These are phyloP conservation scores for Scutellaria baicalensis DNA, from an alignment of 257 asterid genomes.

Conservation along the genomic window DNA sequence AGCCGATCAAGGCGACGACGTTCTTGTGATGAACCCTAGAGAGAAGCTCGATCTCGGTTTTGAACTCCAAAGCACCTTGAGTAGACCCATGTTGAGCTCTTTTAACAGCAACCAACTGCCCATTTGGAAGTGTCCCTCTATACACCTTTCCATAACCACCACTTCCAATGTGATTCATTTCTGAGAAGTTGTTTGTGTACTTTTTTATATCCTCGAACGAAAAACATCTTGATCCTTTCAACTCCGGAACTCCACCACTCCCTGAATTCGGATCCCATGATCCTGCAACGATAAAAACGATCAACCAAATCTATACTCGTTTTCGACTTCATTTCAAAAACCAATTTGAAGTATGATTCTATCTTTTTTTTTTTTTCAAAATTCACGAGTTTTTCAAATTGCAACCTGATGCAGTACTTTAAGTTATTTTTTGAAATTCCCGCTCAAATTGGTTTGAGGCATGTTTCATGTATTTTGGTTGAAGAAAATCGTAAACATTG, in stretches of 20 bases:
- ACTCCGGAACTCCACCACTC: slow-evolving; percentile 78
- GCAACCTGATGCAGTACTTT: too few relatives aligned
- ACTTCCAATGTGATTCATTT: slow-evolving; percentile 46
- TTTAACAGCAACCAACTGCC: slow-evolving; percentile 68
- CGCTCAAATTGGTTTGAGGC: too few relatives aligned
- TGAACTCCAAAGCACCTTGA: slow-evolving; percentile 79
- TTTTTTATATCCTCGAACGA: slow-evolving; percentile 74
- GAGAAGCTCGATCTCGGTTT: slow-evolving; percentile 94
- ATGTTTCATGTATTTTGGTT: too few relatives aligned
- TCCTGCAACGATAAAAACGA: slow-evolving; percentile 38
- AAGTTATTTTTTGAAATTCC: too few relatives aligned
- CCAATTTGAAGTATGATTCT: too few relatives aligned
- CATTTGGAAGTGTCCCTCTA: slow-evolving; percentile 63
- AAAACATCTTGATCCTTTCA: slow-evolving; percentile 60
- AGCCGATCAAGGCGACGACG: slow-evolving; percentile 63
- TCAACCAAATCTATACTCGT: not conserved
- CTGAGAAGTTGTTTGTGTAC: slow-evolving; percentile 68
- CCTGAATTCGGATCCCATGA: slow-evolving; percentile 55
- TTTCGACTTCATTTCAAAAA: too few relatives aligned
- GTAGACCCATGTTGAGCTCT: slow-evolving; percentile 71
- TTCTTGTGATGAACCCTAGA: slow-evolving; percentile 97
- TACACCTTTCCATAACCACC: slow-evolving; percentile 98
- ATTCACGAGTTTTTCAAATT: too few relatives aligned
- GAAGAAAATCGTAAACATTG: not conserved
- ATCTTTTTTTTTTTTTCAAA: too few relatives aligned